Evolutionary conservation across 768 basidiomycete species (phyloP), one percentile per base, ranked within the genome.

Genomic region (Exsudoporus frostii): DNA sequence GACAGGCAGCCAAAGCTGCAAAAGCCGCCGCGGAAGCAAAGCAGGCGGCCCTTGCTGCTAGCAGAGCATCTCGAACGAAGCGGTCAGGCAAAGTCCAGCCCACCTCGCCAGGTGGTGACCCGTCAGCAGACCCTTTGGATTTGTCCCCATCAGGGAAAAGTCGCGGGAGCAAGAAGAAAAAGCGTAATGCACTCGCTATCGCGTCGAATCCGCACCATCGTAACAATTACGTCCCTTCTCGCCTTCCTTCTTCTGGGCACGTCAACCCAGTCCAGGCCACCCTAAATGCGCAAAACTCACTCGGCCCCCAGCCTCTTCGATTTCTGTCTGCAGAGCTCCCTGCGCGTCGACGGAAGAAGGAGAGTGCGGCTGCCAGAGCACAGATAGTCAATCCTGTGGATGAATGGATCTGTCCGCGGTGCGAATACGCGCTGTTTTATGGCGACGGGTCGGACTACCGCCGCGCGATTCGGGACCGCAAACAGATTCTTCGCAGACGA

Each of bases 151-250:
- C 61, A 30, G 64, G 57, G 10, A 68, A 69, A 57, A 47, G 46
- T 53, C 64, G 64, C 50, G 62, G 72, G 54, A 64, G 61, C 55
- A 94, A 92, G 81, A 95, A 95, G 82, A 98, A 97, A 84, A 98
- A 97, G 74, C 82, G 92, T 45, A 87, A 88, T 45, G 88, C 88
- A 5, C 76, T 92, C 30, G 92, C 93, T 41, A 96, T 97, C 68
- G 92, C 92, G 41, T 89, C 90, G 48, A 97, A 98, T 66, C 94
- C 92, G 4, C 96, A 98, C 72, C 95, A 97, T 73, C 79, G 95
- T 53, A 80, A 88, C 65, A 98, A 98, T 74, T 98, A 94, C 73
- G 83, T 94, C 40, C 91, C 92, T 15, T 93, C 92, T 40, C 79
- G 91, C 15, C 73, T 92, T 48, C 86, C 91, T 4, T 68, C 77